Conservation (phyloP, 2,329 filamentous ascomycete genomes). For the Colletotrichum godetiae region DNA sequence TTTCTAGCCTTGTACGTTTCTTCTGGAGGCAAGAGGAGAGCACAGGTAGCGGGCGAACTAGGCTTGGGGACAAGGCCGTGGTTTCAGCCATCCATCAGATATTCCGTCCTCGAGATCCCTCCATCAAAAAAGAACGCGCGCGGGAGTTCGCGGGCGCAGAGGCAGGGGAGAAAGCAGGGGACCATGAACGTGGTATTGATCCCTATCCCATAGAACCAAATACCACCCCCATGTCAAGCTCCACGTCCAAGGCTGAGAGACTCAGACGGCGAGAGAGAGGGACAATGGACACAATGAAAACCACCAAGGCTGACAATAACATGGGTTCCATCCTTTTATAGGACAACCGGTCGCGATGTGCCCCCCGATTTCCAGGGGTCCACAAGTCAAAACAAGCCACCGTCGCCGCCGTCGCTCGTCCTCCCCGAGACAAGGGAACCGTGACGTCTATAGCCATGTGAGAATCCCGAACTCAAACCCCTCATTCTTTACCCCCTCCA, state of each 20-base stretch:
- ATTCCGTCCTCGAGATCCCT: background rate
- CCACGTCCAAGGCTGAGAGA: background rate
- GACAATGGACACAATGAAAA: background rate
- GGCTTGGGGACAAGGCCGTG: background rate
- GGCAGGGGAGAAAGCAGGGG: background rate
- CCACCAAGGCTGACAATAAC: background rate
- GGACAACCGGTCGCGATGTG: background rate
- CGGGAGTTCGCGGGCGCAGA: background rate
- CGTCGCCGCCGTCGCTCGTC: background rate
- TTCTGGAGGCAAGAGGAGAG: background rate
- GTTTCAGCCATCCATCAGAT: background rate
- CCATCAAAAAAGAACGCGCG: too few species aligned
- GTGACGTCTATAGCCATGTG: conserved; percentile 19
- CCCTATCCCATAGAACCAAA: background rate
- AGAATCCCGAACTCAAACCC: background rate
- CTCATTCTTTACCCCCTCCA: background rate
- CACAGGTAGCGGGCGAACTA: background rate
- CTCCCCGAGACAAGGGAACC: conserved; percentile 12
- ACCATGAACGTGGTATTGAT: background rate
- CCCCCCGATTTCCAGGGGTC: background rate
- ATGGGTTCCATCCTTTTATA: background rate
- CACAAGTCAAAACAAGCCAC: background rate
- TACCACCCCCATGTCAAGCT: background rate
- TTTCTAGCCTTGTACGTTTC: background rate
- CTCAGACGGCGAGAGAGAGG: background rate